phyloP scores from a whole-genome alignment of 2,329 filamentous ascomycete species.

The Dothiorella sarmentorum region DNA sequence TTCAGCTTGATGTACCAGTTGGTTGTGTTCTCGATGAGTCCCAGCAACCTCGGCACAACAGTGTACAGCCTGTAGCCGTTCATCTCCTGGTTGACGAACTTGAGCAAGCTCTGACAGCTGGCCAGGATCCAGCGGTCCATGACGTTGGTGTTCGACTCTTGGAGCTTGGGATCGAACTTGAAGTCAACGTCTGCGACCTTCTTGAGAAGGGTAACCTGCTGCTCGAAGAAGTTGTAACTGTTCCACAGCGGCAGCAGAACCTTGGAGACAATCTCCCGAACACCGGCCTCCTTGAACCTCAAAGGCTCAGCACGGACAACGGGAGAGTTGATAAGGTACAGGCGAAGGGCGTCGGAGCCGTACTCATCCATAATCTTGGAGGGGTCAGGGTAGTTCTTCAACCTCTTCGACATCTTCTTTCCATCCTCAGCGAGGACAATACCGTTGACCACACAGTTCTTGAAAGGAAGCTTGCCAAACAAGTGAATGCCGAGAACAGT shows the following conservation, averaged over 20 bases:
- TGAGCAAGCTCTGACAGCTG: slow-evolving; percentile 82
- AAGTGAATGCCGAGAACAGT: slow-evolving; percentile 84
- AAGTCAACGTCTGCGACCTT: slow-evolving; percentile 78
- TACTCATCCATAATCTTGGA: slow-evolving; percentile 78
- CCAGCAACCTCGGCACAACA: slow-evolving; percentile 79
- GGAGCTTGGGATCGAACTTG: slow-evolving; percentile 71
- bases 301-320: slow-evolving; percentile 89
- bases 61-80: slow-evolving; percentile 70
- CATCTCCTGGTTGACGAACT: slow-evolving; percentile 95
- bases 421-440: slow-evolving; percentile 92
- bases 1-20: slow-evolving; percentile 99
- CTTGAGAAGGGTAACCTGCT: slow-evolving; percentile 79
- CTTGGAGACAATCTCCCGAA: slow-evolving; percentile 92
- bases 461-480: slow-evolving; percentile 80
- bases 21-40: slow-evolving; percentile 89
- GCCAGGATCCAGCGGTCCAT: slow-evolving; percentile 97
- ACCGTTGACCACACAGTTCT: slow-evolving; percentile 95
- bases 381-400: slow-evolving; percentile 95
- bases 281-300: slow-evolving; percentile 84
- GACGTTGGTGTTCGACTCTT: slow-evolving; percentile 77
- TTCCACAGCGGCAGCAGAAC: slow-evolving; percentile 92
- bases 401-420: slow-evolving; percentile 97
- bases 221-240: slow-evolving; percentile 94
- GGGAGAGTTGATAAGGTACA: slow-evolving; percentile 97
- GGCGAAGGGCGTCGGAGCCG: slow-evolving; percentile 83